Percentiles rank a stretch among this genome's conserved stretches.
phyloP scores from a whole-genome alignment of 176 grass and related monocot species.

The Musa schizocarpa region DNA sequence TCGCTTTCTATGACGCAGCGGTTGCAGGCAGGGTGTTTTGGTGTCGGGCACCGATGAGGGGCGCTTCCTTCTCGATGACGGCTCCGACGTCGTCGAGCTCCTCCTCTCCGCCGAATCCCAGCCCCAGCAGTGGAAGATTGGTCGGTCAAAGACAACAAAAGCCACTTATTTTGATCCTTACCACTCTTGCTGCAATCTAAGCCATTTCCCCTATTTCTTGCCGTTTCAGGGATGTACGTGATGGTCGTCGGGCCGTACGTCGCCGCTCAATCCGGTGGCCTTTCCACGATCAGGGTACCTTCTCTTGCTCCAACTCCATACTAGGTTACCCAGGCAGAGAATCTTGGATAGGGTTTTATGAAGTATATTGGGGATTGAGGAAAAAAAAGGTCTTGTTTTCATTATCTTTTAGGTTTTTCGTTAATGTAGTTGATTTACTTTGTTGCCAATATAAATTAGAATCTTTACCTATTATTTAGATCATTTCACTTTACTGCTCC shows the following conservation, averaged over 20 bases:
- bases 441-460: background rate
- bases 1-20: background rate
- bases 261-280: slow-evolving; percentile 10
- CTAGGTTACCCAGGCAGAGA: background rate
- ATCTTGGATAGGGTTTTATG: background rate
- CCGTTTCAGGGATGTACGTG: slow-evolving; percentile 60
- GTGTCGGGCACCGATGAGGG: slow-evolving; percentile 28
- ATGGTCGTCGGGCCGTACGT: slow-evolving; percentile 58
- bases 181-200: background rate
- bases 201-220: background rate
- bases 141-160: background rate
- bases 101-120: slow-evolving; percentile 27
- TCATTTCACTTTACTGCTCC: too few relatives aligned
- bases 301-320: background rate
- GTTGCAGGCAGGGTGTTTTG: slow-evolving; percentile 55
- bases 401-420: background rate
- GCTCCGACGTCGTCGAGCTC: slow-evolving; percentile 47
- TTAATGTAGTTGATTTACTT: background rate
- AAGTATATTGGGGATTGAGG: background rate
- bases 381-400: background rate
- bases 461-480: too few relatives aligned
- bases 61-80: slow-evolving; percentile 55
- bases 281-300: slow-evolving; percentile 44
- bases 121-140: slow-evolving; percentile 22
- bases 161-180: background rate